Evolutionary conservation across 768 basidiomycete species (phyloP), one percentile per base, ranked within the genome.

Genomic region (Chalciporus chontae): DNA sequence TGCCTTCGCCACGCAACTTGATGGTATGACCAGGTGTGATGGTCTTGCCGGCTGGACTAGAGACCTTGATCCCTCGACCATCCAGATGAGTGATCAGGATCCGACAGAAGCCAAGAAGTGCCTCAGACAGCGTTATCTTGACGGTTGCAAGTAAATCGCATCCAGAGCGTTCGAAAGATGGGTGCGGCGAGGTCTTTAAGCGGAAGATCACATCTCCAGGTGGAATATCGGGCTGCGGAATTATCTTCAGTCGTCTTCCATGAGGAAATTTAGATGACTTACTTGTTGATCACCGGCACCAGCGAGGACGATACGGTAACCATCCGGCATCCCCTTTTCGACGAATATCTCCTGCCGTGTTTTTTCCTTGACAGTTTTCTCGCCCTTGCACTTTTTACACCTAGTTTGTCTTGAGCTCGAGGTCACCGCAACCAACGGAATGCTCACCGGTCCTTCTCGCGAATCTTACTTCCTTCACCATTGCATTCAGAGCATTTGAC

Each of bases 311-410:
- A 97, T 94, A 49, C 87, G 74, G 62, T 95, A 84, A 9, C 82
- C 80, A 59, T 94, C 81, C 5, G 81, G 65, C 84, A 93, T 92
- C 13, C 95, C 95, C 46, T 83, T 84, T 60, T 94, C 90, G 40
- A 97, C 77, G 57, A 81, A 79, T 19, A 96, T 84, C 55, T 94
- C 92, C 55, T 93, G 84, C 43, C 90, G 83, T 40, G 85, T 90
- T 74, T 93, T 96, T 64, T 95, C 92, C 54, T 87, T 84, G 39
- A 87, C 78, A 0, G 83, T 86, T 66, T 85, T 87, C 45, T 80
- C 78, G 4, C 94, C 95, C 61, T 94, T 93, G 71, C 95, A 98
- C 64, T 91, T 95, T 70, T 94, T 97, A 71, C 94, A 97, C 57
- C 94, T 95, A 61, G 17, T 17, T 6, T 29, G 21, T 45, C 36